Evolutionary conservation across 2,329 filamentous ascomycete species (phyloP).

Genomic region (Colletotrichum truncatum): DNA sequence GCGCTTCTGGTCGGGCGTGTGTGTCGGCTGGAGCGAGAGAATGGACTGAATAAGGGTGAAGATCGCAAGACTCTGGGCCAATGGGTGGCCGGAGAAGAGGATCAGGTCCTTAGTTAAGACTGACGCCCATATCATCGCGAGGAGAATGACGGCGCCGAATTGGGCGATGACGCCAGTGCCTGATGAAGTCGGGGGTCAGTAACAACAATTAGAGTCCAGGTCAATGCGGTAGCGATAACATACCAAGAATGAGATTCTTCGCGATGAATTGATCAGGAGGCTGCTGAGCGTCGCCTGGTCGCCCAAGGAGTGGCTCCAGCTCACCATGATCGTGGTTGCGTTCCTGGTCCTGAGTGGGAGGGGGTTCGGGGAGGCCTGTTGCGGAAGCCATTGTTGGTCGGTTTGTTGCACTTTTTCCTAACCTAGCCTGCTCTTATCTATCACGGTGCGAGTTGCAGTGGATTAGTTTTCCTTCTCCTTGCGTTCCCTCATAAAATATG

Average conservation of each 20-base stretch:
- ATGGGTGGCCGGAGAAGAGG: constrained; percentile 89
- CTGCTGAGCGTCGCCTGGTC: constrained; percentile 78
- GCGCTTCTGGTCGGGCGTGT: constrained; percentile 78
- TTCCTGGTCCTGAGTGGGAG: constrained; percentile 33
- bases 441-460: not conserved
- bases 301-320: constrained; percentile 56
- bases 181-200: constrained; percentile 45
- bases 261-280: constrained; percentile 69
- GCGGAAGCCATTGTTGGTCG: constrained; percentile 70
- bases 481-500: no score
- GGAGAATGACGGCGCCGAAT: constrained; percentile 78
- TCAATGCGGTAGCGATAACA: constrained; percentile 54
- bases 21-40: constrained; percentile 88
- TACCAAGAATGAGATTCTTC: constrained; percentile 80
- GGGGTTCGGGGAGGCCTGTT: constrained; percentile 69
- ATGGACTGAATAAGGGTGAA: constrained; percentile 82
- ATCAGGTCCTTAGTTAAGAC: constrained; percentile 77
- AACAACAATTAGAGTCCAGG: not conserved
- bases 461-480: no score
- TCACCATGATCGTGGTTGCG: constrained; percentile 42
- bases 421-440: not conserved
- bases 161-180: constrained; percentile 86
- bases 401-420: not conserved
- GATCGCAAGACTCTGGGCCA: constrained; percentile 73
- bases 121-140: constrained; percentile 79